These are phyloP conservation scores for Suhomyces xylopsoci DNA, from an alignment of 805 yeast genomes.

Conservation along the genomic window DNA sequence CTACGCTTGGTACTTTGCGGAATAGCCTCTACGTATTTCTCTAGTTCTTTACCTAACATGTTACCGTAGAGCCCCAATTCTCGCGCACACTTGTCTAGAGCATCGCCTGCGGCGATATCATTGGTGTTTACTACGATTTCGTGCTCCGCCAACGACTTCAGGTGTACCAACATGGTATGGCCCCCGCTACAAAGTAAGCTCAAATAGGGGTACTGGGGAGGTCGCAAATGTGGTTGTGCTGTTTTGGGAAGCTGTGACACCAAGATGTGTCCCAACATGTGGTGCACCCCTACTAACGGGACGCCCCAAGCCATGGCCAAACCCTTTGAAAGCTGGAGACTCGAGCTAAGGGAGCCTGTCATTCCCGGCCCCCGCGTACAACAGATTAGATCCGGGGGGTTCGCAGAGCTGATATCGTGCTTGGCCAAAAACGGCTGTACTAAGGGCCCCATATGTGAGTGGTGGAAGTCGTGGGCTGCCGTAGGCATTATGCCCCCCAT, in stretches of 20 bases:
- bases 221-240: conserved; percentile 45
- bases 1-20: conserved; percentile 24
- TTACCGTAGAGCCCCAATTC: conserved; percentile 75
- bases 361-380: conserved; percentile 97
- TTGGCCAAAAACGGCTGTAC: conserved; percentile 43
- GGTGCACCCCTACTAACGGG: conserved; percentile 89
- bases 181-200: conserved; percentile 90
- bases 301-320: conserved; percentile 70
- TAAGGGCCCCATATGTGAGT: conserved; percentile 49
- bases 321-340: conserved; percentile 84
- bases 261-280: conserved; percentile 90
- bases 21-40: conserved; percentile 44
- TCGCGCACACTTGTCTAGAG: conserved; percentile 89
- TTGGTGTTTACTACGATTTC: conserved; percentile 68
- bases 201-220: conserved; percentile 63
- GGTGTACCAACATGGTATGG: conserved; percentile 82
- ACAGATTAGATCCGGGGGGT: conserved; percentile 70
- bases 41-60: conserved; percentile 85
- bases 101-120: conserved; percentile 92
- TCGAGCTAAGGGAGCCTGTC: conserved; percentile 83
- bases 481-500: conserved; percentile 89
- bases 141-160: conserved; percentile 60
- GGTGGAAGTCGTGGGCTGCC: conserved; percentile 79
- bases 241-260: conserved; percentile 36
- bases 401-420: conserved; percentile 24